Evolutionary conservation across 2,329 filamentous ascomycete species (phyloP).

Genomic region (Metarhizium guizhouense): DNA sequence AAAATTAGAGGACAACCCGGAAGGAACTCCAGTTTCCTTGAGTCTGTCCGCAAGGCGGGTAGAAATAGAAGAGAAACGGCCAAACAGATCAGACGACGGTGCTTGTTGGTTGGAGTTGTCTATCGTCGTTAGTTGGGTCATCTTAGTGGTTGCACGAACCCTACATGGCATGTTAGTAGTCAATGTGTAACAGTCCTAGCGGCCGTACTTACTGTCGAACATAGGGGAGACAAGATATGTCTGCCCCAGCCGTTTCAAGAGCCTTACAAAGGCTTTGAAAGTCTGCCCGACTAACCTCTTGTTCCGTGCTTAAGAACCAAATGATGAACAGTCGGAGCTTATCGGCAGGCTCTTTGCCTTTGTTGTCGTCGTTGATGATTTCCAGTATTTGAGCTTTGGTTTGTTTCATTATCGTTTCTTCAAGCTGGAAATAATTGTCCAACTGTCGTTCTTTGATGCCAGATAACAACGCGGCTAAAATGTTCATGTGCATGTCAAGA

Average conservation of each 20-base stretch:
- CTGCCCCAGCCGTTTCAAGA: conserved; percentile 63
- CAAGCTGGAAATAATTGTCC: conserved; percentile 92
- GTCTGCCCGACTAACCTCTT: conserved; percentile 73
- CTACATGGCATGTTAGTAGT: conserved; percentile 32
- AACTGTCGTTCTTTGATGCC: conserved; percentile 93
- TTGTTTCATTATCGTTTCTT: conserved; percentile 88
- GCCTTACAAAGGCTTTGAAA: conserved; percentile 82
- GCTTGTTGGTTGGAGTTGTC: conserved; percentile 54
- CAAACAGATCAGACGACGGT: conserved; percentile 71
- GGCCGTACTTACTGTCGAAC: conserved; percentile 61
- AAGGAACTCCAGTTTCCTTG: conserved; percentile 77
- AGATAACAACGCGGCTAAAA: conserved; percentile 63
- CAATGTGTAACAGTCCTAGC: neutral
- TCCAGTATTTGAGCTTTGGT: conserved; percentile 84
- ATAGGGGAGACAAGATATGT: conserved; percentile 73
- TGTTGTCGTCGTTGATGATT: conserved; percentile 68
- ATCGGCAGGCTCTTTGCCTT: conserved; percentile 76
- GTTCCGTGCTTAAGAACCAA: conserved; percentile 91
- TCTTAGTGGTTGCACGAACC: conserved; percentile 88
- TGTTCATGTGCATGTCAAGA: conserved; percentile 99
- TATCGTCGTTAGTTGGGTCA: conserved; percentile 94
- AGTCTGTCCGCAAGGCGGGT: conserved; percentile 88
- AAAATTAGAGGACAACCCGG: conserved; percentile 65
- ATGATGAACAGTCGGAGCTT: conserved; percentile 94
- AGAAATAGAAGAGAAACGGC: conserved; percentile 85